These are phyloP conservation scores for Fraxinus baroniana DNA, from an alignment of 305 asterid genomes.

Conservation along the genomic window DNA sequence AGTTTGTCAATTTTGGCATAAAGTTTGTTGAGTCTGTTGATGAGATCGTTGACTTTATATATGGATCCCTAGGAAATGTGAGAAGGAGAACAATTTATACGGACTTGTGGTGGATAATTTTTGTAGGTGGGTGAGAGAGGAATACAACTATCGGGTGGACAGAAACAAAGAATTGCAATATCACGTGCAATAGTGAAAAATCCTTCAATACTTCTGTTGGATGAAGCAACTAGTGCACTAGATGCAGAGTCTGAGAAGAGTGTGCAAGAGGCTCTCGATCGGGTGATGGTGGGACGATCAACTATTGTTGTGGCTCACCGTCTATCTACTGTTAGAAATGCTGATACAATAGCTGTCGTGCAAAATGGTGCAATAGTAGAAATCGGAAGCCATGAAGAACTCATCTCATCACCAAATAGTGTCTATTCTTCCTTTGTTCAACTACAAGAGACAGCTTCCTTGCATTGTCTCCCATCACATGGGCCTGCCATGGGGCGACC, in stretches of 20 bases:
- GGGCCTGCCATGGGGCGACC: constrained; percentile 58
- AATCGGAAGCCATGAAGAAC: constrained; percentile 90
- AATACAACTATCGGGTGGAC: constrained; percentile 92
- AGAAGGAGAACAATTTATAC: not conserved
- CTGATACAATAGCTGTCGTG: constrained; percentile 82
- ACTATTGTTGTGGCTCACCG: constrained; percentile 92
- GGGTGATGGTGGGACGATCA: constrained; percentile 91
- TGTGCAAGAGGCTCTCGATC: constrained; percentile 97
- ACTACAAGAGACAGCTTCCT: constrained; percentile 74
- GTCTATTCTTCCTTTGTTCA: constrained; percentile 85
- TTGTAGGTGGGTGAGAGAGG: constrained; percentile 96
- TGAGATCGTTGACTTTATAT: not conserved
- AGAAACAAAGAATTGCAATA: constrained; percentile 93
- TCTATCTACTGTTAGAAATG: constrained; percentile 81
- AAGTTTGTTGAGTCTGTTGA: not conserved
- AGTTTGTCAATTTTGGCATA: not conserved
- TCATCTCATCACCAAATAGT: constrained; percentile 67
- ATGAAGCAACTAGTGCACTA: constrained; percentile 97
- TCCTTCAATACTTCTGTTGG: constrained; percentile 86
- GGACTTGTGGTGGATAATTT: not conserved
- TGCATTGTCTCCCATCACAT: constrained; percentile 65
- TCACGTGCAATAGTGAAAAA: constrained; percentile 91
- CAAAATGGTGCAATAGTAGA: constrained; percentile 78
- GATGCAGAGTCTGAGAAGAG: constrained; percentile 95
- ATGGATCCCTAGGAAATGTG: not conserved